phyloP scores from a whole-genome alignment of 2,329 filamentous ascomycete species.

The Dissoconium aciculare region DNA sequence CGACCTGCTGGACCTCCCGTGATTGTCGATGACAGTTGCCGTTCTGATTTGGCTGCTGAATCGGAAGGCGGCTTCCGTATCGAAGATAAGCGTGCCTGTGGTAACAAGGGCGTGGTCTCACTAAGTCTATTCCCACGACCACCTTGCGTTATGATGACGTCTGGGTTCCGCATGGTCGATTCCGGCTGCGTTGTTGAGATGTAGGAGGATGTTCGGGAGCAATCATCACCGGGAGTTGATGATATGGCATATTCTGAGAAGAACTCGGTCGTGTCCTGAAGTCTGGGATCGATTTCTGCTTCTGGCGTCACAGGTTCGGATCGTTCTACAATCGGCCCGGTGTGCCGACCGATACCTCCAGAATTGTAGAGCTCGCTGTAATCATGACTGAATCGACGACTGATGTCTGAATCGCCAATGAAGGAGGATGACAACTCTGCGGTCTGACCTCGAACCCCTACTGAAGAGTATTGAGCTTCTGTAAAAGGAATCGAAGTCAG shows the following conservation, averaged over 20 bases:
- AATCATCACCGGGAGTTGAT: background rate
- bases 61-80: slow-evolving; percentile 12
- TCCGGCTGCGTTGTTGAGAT: background rate
- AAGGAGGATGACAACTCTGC: slow-evolving; percentile 26
- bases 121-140: slow-evolving; percentile 11
- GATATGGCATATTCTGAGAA: slow-evolving; percentile 3
- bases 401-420: slow-evolving; percentile 22
- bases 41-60: slow-evolving; percentile 15
- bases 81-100: slow-evolving; percentile 15
- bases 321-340: slow-evolving; percentile 21
- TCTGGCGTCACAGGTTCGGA: slow-evolving; percentile 22
- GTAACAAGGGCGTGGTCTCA: slow-evolving; percentile 26
- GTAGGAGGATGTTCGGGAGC: background rate
- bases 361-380: background rate
- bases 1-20: too few species aligned
- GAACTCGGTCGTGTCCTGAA: slow-evolving; percentile 6
- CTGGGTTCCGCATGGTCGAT: slow-evolving; percentile 10
- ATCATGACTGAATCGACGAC: slow-evolving; percentile 11
- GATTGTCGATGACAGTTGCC: too few species aligned
- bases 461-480: too few species aligned
- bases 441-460: slow-evolving; percentile 26
- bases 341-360: slow-evolving; percentile 4
- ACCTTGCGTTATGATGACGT: slow-evolving; percentile 18
- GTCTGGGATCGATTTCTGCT: slow-evolving; percentile 2
- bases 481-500: too few species aligned